Evolutionary conservation across 768 basidiomycete genomes (phyloP).

Genomic region (Xerocomellus dryophilus): DNA sequence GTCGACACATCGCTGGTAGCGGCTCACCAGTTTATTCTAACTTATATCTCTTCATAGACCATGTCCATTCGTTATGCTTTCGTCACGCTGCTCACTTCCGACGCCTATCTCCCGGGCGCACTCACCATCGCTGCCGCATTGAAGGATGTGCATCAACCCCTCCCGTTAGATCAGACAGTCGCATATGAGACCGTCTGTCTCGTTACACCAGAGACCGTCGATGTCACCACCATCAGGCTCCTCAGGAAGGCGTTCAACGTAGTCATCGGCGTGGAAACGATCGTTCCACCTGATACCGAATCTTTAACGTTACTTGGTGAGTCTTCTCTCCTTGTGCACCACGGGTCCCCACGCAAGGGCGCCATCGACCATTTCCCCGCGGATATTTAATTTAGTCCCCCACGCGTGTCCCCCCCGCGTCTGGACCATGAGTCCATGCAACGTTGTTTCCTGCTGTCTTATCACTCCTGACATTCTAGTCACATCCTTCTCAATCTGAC

Average conservation of each 20-base stretch:
- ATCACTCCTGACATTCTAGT: conserved; percentile 3
- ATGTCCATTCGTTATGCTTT: conserved; percentile 78
- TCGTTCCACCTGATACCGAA: conserved; percentile 62
- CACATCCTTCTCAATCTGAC: conserved; percentile 11
- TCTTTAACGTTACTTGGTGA: conserved; percentile 82
- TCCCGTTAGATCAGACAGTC: conserved; percentile 44
- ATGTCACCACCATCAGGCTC: conserved; percentile 74
- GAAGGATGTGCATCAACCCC: conserved; percentile 59
- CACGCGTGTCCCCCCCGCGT: conserved; percentile 8
- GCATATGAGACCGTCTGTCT: conserved; percentile 78
- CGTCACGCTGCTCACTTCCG: conserved; percentile 89
- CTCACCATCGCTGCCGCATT: conserved; percentile 84
- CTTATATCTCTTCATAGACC: conserved; percentile 22
- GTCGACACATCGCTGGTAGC: not conserved
- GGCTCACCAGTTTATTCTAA: conserved; percentile 7
- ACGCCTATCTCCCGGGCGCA: conserved; percentile 90
- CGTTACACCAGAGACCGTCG: conserved; percentile 91
- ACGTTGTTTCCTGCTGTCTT: conserved; percentile 20
- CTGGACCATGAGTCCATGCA: conserved; percentile 11
- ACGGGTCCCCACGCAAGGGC: conserved; percentile 1
- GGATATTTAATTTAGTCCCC: conserved; percentile 11
- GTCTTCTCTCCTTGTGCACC: conserved; percentile 9
- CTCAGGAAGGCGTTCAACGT: conserved; percentile 77
- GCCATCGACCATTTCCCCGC: not conserved
- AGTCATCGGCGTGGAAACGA: conserved; percentile 90